Conservation (phyloP, 495 filamentous ascomycete genomes). For the Penicillium manginii region DNA sequence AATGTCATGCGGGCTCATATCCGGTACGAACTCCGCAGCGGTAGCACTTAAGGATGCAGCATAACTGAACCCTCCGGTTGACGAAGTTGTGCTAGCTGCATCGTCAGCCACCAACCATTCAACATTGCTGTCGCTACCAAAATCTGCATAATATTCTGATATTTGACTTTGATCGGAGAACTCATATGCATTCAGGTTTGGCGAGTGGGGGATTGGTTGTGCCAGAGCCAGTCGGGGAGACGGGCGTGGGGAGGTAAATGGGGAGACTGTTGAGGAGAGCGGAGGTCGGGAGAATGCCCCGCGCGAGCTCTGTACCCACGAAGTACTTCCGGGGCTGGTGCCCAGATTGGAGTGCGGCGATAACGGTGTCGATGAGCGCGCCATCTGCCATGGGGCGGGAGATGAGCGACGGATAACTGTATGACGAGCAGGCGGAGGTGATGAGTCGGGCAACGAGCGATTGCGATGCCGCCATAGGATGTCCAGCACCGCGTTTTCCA, state of each 20-base stretch:
- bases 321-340: slow-evolving; percentile 76
- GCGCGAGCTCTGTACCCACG: slow-evolving; percentile 73
- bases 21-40: slow-evolving; percentile 78
- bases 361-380: slow-evolving; percentile 76
- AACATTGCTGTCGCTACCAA: slow-evolving; percentile 84
- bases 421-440: slow-evolving; percentile 83
- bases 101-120: slow-evolving; percentile 97
- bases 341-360: slow-evolving; percentile 74
- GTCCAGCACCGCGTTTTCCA: slow-evolving; percentile 92
- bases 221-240: slow-evolving; percentile 91
- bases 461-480: slow-evolving; percentile 91
- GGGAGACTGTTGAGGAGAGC: slow-evolving; percentile 62
- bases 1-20: slow-evolving; percentile 99
- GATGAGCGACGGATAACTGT: slow-evolving; percentile 88
- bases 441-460: slow-evolving; percentile 69
- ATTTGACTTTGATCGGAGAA: slow-evolving; percentile 77
- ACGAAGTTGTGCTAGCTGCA: slow-evolving; percentile 73
- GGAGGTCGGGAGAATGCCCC: slow-evolving; percentile 69
- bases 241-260: slow-evolving; percentile 91
- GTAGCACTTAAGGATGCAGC: slow-evolving; percentile 74
- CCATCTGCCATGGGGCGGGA: slow-evolving; percentile 88
- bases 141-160: slow-evolving; percentile 87
- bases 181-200: slow-evolving; percentile 90
- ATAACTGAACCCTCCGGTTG: slow-evolving; percentile 61
- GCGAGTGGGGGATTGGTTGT: slow-evolving; percentile 95